Base-by-base conservation (phyloP, 257 asterid genomes). In the Nicotiana obtusifolia region DNA sequence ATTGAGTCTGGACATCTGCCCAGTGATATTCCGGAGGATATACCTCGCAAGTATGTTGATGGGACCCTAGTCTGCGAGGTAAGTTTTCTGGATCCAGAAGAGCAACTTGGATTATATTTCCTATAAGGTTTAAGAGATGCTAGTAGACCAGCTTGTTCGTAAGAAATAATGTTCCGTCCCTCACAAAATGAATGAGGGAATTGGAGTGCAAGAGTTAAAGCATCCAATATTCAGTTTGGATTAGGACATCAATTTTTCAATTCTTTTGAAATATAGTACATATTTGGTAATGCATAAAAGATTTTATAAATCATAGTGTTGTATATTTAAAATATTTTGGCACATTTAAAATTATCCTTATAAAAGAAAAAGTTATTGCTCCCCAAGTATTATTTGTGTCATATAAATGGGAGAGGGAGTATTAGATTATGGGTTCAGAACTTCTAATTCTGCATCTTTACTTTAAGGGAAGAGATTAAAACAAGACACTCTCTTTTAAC, bases 31-130 rank as follows among this genome's bases (percentile, higher is more conserved):
- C 89, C 93, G 89, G 97, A 94, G 82, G 98, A 94, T 76, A 86
- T 96, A 84, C 98, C 97, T 0, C 92, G 98, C 95, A 96, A 90
- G 86, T 96, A 87, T 77, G 81, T 87, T 77, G 91, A 96, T 82
- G 99, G 99, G 81, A 84, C 89, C 78, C 89, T 91, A 80, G 85
- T 91, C 64, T 96, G 99, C 65, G 98, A 96, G 98, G 99, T 93
- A 79, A 77, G 85, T 80, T 82, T 64, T 83, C 84, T 65, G 26
- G 33, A 56, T 49, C 78, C 78, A 53, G 77, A 30, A 57, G 69
- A 83, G 47, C 75, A 65, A 54, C 66, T 17, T 31, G 16, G 41
- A 80, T 60, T 47, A 49, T 73, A 73, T 14, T 24, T 75, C 17
- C 62, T 75, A 24, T 75, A 49, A 75, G 64, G 26, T 75, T 49